Evolutionary conservation across 108 stramenopile species (phyloP).

Genomic region (Cyclotella choctawhatcheeana): DNA sequence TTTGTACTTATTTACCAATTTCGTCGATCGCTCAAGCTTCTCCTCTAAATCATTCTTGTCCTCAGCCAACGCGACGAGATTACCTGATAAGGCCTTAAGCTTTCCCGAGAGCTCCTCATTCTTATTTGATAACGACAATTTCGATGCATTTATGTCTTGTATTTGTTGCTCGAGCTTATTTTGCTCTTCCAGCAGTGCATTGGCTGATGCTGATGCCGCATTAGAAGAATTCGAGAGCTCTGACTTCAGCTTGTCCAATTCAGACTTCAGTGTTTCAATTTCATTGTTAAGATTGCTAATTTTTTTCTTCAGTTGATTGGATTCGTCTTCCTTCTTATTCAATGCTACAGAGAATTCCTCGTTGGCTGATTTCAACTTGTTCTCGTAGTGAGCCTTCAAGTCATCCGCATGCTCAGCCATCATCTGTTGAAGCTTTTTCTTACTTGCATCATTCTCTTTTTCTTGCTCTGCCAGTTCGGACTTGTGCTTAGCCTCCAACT

Average conservation of each 20-base stretch:
- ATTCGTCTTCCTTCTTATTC: conserved; percentile 52
- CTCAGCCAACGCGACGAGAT: conserved; percentile 70
- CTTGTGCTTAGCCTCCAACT: conserved; percentile 33
- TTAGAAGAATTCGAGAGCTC: conserved; percentile 51
- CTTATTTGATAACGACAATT: conserved; percentile 51
- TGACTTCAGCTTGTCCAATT: conserved; percentile 54
- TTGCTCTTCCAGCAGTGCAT: conserved; percentile 60
- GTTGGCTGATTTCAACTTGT: conserved; percentile 60
- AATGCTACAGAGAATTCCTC: conserved; percentile 58
- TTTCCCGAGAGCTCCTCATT: conserved; percentile 82
- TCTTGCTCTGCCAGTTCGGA: conserved; percentile 25
- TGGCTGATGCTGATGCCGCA: conserved; percentile 49
- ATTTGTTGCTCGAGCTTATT: conserved; percentile 40
- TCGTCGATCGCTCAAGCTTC: conserved; percentile 59
- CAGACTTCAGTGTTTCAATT: conserved; percentile 44
- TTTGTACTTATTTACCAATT: conserved; percentile 62
- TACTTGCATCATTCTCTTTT: conserved; percentile 49
- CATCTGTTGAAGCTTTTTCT: conserved; percentile 61
- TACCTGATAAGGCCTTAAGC: conserved; percentile 59
- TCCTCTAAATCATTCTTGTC: conserved; percentile 72
- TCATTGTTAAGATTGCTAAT: conserved; percentile 22
- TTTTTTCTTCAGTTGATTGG: conserved; percentile 23
- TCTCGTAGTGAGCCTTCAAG: conserved; percentile 64
- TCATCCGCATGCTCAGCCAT: conserved; percentile 83
- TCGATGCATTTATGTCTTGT: conserved; percentile 48